These are phyloP conservation scores for Aspergillus asperescens DNA, from an alignment of 495 filamentous ascomycete genomes.

Conservation along the genomic window DNA sequence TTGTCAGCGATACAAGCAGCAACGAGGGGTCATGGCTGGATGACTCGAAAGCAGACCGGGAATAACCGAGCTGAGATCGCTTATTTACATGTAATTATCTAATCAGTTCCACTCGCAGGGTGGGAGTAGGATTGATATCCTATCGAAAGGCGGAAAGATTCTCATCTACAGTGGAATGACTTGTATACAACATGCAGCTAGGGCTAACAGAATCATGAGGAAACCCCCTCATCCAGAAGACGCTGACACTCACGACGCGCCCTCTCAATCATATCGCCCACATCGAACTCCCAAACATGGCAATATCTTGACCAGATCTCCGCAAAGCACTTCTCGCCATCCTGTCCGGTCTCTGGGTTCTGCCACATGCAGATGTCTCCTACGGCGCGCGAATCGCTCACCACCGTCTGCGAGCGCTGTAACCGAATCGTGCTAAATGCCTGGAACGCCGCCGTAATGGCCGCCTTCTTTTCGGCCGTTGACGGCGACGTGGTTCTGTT, in stretches of 20 bases:
- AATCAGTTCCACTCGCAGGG: no score
- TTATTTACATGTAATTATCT: no score
- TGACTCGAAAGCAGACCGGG: no score
- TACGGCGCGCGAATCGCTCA: not conserved
- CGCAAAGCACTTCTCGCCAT: not conserved
- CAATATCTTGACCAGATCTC: not conserved
- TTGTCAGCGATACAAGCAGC: no score
- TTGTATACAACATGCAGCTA: not conserved
- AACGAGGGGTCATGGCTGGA: no score
- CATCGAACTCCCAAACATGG: constrained; percentile 1
- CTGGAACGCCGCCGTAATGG: not conserved
- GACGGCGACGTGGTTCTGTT: not conserved
- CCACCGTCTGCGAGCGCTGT: constrained; percentile 2
- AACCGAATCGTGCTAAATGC: not conserved
- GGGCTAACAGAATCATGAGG: not conserved
- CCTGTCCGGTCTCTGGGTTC: not conserved
- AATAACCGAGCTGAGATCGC: no score
- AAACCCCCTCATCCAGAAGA: not conserved
- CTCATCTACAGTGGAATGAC: no score
- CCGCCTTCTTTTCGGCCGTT: not conserved
- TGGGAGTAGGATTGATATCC: no score
- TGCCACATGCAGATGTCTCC: constrained; percentile 8
- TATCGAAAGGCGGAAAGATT: no score
- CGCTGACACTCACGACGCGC: not conserved
- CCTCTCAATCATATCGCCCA: not conserved